Conservation (phyloP, 1,139 yeast genomes). For the Debaryomyces sp. region DNA sequence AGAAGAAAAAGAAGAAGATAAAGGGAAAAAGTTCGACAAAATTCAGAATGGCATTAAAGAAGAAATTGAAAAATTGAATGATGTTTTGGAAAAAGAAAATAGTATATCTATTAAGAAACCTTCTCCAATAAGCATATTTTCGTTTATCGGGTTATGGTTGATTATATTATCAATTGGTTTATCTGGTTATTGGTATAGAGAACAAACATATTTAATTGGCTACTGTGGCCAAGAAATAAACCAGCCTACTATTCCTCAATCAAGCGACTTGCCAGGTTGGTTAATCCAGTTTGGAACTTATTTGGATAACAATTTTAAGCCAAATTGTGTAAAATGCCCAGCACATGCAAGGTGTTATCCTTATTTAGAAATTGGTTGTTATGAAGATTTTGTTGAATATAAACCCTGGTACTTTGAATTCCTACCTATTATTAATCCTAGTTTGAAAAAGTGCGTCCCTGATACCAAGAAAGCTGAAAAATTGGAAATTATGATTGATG, state of each 20-base stretch:
- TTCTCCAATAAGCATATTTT: conserved; percentile 11
- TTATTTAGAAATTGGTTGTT: conserved; percentile 62
- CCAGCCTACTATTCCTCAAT: conserved; percentile 33
- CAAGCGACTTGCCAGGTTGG: conserved; percentile 19
- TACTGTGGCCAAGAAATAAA: conserved; percentile 66
- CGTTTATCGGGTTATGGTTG: conserved; percentile 31
- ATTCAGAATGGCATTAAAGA: neutral
- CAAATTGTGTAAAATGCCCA: conserved; percentile 79
- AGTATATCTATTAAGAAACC: conserved; percentile 1
- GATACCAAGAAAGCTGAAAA: conserved; percentile 76
- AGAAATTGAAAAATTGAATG: conserved; percentile 7
- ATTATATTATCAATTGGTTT: conserved; percentile 27
- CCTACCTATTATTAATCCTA: conserved; percentile 58
- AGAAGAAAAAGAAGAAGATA: conserved; percentile 14
- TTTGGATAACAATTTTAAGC: conserved; percentile 48
- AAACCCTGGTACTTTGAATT: conserved; percentile 58
- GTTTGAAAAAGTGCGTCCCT: conserved; percentile 61
- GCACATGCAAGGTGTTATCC: conserved; percentile 76
- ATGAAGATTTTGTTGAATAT: conserved; percentile 61
- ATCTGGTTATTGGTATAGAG: conserved; percentile 62
- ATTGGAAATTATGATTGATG: conserved; percentile 65
- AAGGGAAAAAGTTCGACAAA: conserved; percentile 7
- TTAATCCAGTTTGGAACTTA: conserved; percentile 28
- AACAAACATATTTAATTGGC: conserved; percentile 60
- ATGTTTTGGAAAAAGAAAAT: neutral